phyloP scores from a whole-genome alignment of 73 alveolate species.

The Urostyla sp. region DNA sequence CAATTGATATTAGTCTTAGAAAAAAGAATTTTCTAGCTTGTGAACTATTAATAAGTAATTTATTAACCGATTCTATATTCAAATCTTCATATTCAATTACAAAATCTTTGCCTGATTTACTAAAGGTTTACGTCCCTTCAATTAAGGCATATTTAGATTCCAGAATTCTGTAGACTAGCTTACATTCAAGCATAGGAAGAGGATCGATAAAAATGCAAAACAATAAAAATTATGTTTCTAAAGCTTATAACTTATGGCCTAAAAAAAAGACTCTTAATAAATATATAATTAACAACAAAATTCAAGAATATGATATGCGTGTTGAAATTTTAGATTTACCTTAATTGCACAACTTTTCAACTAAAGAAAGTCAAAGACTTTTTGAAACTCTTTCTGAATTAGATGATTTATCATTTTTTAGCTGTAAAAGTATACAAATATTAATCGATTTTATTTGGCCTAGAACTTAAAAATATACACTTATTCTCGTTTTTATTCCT shows the following conservation, averaged over 20 bases:
- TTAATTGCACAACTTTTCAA: slow-evolving; percentile 14
- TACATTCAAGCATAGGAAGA: slow-evolving; percentile 11
- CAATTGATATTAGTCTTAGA: slow-evolving; percentile 1
- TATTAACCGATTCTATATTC: not conserved
- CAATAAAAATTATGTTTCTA: not conserved
- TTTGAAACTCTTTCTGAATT: slow-evolving; percentile 1
- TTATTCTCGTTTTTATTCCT: slow-evolving; percentile 42
- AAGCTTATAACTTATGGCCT: slow-evolving; percentile 33
- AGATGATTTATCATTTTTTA: slow-evolving; percentile 27
- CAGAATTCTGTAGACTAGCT: slow-evolving; percentile 28
- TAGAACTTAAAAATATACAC: not conserved
- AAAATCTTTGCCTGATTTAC: slow-evolving; percentile 20
- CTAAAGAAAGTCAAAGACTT: not conserved
- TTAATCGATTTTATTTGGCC: slow-evolving; percentile 57
- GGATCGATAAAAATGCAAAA: slow-evolving; percentile 11
- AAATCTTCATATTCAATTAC: slow-evolving; percentile 11
- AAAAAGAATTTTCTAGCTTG: slow-evolving; percentile 19
- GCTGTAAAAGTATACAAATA: not conserved
- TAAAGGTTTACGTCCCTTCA: slow-evolving; percentile 8
- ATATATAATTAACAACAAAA: slow-evolving; percentile 12
- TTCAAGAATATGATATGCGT: slow-evolving; percentile 18
- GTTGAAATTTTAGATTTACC: slow-evolving; percentile 42
- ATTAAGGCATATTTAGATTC: slow-evolving; percentile 34
- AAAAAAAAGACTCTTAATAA: slow-evolving; percentile 11
- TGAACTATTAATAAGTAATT: slow-evolving; percentile 12